Evolutionary conservation across 2,329 filamentous ascomycete genomes (phyloP).

Genomic region (Cercospora beticola): DNA sequence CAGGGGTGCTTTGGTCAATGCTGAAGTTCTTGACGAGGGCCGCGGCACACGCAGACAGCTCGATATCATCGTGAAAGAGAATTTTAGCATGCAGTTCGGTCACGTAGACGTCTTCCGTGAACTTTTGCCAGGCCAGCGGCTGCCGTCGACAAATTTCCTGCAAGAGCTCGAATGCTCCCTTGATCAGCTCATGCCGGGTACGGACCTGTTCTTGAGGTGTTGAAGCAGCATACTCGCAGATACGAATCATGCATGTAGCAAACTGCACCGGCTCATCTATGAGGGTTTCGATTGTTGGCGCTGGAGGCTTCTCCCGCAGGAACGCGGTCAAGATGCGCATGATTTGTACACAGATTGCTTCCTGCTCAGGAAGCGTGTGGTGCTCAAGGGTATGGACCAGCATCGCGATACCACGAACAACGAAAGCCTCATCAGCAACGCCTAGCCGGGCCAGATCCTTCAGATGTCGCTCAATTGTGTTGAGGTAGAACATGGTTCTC

Average conservation of each 20-base stretch:
- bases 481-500: conserved; percentile 65
- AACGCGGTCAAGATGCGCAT: conserved; percentile 29
- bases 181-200: conserved; percentile 7
- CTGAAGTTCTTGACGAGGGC: conserved; percentile 28
- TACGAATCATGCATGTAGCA: conserved; percentile 24
- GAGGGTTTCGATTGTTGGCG: conserved; percentile 21
- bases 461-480: conserved; percentile 65
- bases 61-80: conserved; percentile 25
- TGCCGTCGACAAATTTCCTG: conserved; percentile 21
- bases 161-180: conserved; percentile 8
- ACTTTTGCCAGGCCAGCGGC: conserved; percentile 35
- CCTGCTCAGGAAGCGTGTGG: conserved; percentile 11
- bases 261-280: conserved; percentile 28
- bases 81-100: conserved; percentile 40
- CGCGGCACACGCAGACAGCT: conserved; percentile 19
- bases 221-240: conserved; percentile 19
- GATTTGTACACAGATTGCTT: conserved; percentile 17
- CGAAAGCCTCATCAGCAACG: conserved; percentile 33
- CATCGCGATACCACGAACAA: conserved; percentile 30
- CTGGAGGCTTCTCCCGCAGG: conserved; percentile 29
- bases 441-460: conserved; percentile 32
- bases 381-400: conserved; percentile 31
- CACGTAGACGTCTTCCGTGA: conserved; percentile 28
- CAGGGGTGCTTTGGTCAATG: conserved; percentile 20
- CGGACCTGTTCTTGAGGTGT: background rate